Evolutionary conservation across 2,329 filamentous ascomycete genomes (phyloP).

Genomic region (Talaromyces sp.): DNA sequence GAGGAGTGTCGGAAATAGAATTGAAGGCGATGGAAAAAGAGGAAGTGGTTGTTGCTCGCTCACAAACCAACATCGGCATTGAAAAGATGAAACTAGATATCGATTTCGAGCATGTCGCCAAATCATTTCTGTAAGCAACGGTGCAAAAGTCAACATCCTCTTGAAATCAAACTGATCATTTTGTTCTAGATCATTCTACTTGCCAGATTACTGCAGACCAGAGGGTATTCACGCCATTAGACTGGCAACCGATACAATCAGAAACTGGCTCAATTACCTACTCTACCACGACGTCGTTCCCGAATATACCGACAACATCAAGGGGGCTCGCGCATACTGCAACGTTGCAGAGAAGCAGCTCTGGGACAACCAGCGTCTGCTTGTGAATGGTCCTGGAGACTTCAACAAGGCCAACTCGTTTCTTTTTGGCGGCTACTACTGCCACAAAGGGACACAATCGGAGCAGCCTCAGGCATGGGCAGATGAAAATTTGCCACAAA

Average conservation of each 20-base stretch:
- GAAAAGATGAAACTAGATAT: slow-evolving; percentile 68
- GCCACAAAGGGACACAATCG: slow-evolving; percentile 34
- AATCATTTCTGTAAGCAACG: slow-evolving; percentile 68
- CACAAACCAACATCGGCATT: slow-evolving; percentile 45
- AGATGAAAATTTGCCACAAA: slow-evolving; percentile 26
- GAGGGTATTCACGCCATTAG: slow-evolving; percentile 53
- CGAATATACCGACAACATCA: slow-evolving; percentile 68
- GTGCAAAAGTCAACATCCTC: no score
- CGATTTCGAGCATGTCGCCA: slow-evolving; percentile 74
- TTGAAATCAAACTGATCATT: neutral
- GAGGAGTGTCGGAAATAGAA: slow-evolving; percentile 59
- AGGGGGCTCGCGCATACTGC: slow-evolving; percentile 64
- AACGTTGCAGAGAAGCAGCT: slow-evolving; percentile 65
- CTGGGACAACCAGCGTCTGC: slow-evolving; percentile 54
- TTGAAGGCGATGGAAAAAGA: slow-evolving; percentile 60
- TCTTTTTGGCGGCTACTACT: slow-evolving; percentile 60
- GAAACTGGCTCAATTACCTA: slow-evolving; percentile 86
- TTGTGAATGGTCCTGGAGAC: slow-evolving; percentile 61
- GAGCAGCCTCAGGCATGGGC: slow-evolving; percentile 34
- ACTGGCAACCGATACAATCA: slow-evolving; percentile 65
- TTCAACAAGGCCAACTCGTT: slow-evolving; percentile 76
- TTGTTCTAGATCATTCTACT: slow-evolving; percentile 51
- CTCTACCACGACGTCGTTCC: slow-evolving; percentile 80
- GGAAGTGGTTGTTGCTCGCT: slow-evolving; percentile 62
- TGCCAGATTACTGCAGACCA: slow-evolving; percentile 57